These are phyloP conservation scores for Termitomyces sp. DNA, from an alignment of 768 basidiomycete species.

Conservation along the genomic window DNA sequence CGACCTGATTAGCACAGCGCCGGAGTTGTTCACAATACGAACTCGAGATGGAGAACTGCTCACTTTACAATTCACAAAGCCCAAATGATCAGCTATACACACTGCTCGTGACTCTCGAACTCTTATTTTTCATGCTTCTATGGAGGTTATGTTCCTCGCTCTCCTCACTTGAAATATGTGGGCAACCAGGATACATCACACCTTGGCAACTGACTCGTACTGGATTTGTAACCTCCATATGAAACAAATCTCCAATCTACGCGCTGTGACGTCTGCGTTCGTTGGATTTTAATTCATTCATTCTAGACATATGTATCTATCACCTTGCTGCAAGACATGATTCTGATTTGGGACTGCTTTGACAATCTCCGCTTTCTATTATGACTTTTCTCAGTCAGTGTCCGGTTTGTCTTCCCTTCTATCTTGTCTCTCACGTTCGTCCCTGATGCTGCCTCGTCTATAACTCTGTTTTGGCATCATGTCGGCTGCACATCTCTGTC, in stretches of 20 bases:
- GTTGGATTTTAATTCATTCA: background rate
- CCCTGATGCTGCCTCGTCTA: background rate
- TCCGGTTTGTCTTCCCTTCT: background rate
- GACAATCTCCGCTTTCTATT: background rate
- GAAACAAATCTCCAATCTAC: no score
- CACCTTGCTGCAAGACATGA: no score
- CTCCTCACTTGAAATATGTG: background rate
- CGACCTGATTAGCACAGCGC: constrained; percentile 12
- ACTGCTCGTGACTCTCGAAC: background rate
- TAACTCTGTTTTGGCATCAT: background rate
- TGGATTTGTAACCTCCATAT: no score
- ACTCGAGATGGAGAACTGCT: constrained; percentile 7
- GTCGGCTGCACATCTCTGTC: background rate
- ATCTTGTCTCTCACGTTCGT: background rate
- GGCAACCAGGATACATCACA: background rate
- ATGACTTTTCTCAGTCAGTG: background rate
- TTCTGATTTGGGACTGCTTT: no score
- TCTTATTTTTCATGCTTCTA: background rate
- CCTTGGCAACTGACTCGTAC: no score
- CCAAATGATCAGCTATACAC: background rate
- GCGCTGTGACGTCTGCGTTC: no score
- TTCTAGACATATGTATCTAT: no score
- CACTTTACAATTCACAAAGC: constrained; percentile 7
- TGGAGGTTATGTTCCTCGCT: background rate
- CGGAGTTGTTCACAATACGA: constrained; percentile 11